Evolutionary conservation across 192 early-diverging fungal species (phyloP).

Genomic region (Coemansia sp.): DNA sequence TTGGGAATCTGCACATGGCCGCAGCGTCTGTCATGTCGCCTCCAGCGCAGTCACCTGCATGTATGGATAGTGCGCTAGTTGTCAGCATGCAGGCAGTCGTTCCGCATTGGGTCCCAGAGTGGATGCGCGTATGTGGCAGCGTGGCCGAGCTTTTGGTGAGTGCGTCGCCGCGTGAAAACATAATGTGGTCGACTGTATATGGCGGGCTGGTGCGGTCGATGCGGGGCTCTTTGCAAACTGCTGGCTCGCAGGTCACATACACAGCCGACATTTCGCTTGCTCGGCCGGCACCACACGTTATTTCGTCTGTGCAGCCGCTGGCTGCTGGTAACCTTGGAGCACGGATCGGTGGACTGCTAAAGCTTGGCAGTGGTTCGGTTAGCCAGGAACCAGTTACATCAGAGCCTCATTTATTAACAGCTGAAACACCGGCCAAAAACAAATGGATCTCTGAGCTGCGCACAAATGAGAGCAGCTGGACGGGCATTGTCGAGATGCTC

Average conservation of each 20-base stretch:
- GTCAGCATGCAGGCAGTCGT: slow-evolving; percentile 16
- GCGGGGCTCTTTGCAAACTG: neutral
- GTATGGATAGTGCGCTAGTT: neutral
- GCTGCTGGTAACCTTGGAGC: slow-evolving; percentile 29
- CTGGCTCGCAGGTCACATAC: neutral
- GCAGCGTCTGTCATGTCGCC: neutral
- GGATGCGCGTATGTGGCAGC: slow-evolving; percentile 25
- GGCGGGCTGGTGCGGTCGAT: neutral
- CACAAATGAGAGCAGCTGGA: slow-evolving; percentile 20
- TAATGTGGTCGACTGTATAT: slow-evolving; percentile 10
- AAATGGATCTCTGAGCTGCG: slow-evolving; percentile 8
- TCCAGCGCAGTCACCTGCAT: neutral
- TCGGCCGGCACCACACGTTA: neutral
- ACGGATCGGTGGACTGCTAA: slow-evolving; percentile 40
- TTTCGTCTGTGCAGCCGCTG: neutral
- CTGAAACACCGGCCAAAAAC: neutral
- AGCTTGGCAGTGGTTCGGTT: slow-evolving; percentile 7
- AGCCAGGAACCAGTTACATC: neutral
- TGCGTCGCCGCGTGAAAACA: neutral
- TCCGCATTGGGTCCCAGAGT: slow-evolving; percentile 25
- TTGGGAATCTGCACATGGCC: slow-evolving; percentile 20
- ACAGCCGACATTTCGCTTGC: neutral
- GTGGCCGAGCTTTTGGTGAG: slow-evolving; percentile 18
- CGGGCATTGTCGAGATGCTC: slow-evolving; percentile 26
- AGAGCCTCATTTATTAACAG: neutral